Evolutionary conservation across 495 filamentous ascomycete species (phyloP), one percentile per base, ranked within the genome.

Genomic region (Cudoniella acicularis): DNA sequence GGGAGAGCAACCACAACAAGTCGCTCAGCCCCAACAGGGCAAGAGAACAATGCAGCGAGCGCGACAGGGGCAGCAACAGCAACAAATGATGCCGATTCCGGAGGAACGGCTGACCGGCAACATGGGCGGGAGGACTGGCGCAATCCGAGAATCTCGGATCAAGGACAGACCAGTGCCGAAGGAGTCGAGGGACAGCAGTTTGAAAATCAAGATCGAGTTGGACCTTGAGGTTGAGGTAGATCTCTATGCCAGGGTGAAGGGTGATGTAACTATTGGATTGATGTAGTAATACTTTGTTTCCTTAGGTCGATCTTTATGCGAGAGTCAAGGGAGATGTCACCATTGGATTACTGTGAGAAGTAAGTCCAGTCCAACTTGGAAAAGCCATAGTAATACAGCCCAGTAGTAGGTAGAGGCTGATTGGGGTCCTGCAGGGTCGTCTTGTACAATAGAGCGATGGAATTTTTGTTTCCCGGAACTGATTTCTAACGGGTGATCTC

Each of bases 191-290:
- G 65, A 67, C 52, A 64, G 65, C 55, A 59, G 53, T 55, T 49
- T 67, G 53, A 67, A 64, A 43, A 63, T 67, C 51, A 64, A 67
- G 49, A 67, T 67, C n/a, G 65, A 67, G 59, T 49, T 67, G 22
- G 65, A 67, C 54, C 59, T 67, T 6, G 65, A 67, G 56, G 65
- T 67, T 45, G 65, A 67, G 65, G 65, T 67, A 64, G 59, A 64
- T 60, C 50, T 64, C 40, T 67, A 67, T 51, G 65, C 65, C 13
- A 51, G 65, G 13, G 65, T 67, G 21, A 67, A 67, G 52, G 65
- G 65, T 43, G 65, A 67, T 51, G 62, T 67, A 17, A 65, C 65
- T n/a, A 64, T 67, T 45, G 65, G 65, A 49, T 52, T 67, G 41
- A 54, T 67, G 65, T 67, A 64, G 49, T 61, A 54, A 61, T 59